These are phyloP conservation scores for Alternaria sp. DNA, from an alignment of 2,329 filamentous ascomycete species.

Conservation along the genomic window DNA sequence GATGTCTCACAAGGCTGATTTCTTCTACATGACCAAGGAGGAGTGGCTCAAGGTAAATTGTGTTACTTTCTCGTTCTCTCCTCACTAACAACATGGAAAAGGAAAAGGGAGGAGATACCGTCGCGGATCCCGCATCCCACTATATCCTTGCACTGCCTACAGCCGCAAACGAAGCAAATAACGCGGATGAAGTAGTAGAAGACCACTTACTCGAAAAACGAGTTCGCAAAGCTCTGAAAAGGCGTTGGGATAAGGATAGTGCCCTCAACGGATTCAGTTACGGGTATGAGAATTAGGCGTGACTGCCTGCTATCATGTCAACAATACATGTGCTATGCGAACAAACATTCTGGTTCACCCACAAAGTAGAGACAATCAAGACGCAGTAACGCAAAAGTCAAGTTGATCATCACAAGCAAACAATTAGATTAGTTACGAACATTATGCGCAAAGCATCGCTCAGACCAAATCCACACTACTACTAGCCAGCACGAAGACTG, in stretches of 20 bases:
- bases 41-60: neutral
- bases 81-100: neutral
- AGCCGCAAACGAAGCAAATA: too few species aligned
- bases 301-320: neutral
- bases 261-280: neutral
- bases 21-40: neutral
- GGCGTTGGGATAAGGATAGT: neutral
- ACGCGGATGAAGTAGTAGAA: neutral
- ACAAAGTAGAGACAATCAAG: too few species aligned
- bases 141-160: neutral
- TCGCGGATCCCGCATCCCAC: neutral
- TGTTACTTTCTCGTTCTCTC: neutral
- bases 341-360: too few species aligned
- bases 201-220: neutral
- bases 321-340: too few species aligned
- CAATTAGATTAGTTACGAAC: constrained; percentile 16
- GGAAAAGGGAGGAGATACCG: neutral
- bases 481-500: constrained; percentile 9
- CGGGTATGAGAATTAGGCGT: neutral
- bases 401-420: neutral
- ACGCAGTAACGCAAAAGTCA: too few species aligned
- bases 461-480: constrained; percentile 19
- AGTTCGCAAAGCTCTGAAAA: neutral
- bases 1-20: neutral
- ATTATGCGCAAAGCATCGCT: constrained; percentile 13